A percentile compares a stretch with the other conserved stretches of the same genome.
phyloP scores from a whole-genome alignment of 2,329 filamentous ascomycete genomes.

The Alternaria angustiovoidea region DNA sequence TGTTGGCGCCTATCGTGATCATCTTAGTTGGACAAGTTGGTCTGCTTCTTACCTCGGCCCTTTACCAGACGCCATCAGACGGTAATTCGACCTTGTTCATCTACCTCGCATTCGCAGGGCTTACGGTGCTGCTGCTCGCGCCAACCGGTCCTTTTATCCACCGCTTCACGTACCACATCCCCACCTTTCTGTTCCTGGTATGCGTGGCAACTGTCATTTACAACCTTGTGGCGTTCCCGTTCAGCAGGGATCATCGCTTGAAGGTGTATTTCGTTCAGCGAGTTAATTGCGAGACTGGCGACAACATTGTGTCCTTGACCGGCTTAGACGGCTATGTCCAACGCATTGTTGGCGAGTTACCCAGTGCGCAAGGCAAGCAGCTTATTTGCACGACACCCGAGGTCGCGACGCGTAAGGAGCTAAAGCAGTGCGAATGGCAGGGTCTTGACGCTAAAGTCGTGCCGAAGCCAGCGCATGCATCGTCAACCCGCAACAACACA shows the following conservation, averaged over 20 bases:
- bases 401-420: conserved; percentile 56
- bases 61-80: conserved; percentile 84
- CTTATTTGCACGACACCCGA: conserved; percentile 52
- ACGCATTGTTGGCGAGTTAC: conserved; percentile 72
- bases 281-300: conserved; percentile 75
- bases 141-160: conserved; percentile 87
- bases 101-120: conserved; percentile 72
- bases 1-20: conserved; percentile 79
- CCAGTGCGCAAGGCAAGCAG: conserved; percentile 71
- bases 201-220: conserved; percentile 81
- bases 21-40: conserved; percentile 80
- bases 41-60: conserved; percentile 73
- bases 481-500: conserved; percentile 36
- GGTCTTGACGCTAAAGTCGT: conserved; percentile 73
- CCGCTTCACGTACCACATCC: conserved; percentile 82
- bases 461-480: conserved; percentile 47
- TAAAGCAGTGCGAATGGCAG: conserved; percentile 75
- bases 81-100: conserved; percentile 76
- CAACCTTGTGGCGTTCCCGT: conserved; percentile 87
- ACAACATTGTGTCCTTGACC: conserved; percentile 68
- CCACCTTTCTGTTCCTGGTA: conserved; percentile 76
- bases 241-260: conserved; percentile 78
- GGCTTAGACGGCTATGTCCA: conserved; percentile 49
- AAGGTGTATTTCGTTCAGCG: conserved; percentile 89
- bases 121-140: conserved; percentile 75